Conservation (phyloP, 495 filamentous ascomycete genomes). For the Penicillium ochrochloron region DNA sequence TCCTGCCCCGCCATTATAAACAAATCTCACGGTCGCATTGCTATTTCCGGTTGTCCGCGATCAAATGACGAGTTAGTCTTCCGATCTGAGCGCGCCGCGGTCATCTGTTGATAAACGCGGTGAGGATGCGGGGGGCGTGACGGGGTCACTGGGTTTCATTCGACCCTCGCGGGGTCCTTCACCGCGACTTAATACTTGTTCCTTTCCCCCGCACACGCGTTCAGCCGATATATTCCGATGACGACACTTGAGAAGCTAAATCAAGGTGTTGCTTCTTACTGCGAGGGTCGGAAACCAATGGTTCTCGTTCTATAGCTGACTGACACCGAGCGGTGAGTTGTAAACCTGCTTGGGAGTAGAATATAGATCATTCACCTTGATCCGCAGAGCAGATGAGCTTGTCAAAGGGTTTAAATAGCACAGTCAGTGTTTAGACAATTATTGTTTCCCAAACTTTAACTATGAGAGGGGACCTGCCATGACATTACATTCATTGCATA, state of each 20-base stretch:
- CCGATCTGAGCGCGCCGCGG: constrained; percentile 19
- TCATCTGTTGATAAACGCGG: constrained; percentile 26
- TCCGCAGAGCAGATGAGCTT: too few relatives aligned
- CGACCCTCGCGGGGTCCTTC: constrained; percentile 11
- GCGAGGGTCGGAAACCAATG: neutral
- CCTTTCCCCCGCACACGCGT: constrained; percentile 7
- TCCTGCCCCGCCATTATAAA: constrained; percentile 12
- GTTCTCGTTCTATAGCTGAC: neutral
- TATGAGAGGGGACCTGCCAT: too few relatives aligned
- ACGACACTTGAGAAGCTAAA: neutral
- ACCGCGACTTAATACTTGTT: neutral
- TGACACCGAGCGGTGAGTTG: neutral
- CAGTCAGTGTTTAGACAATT: too few relatives aligned
- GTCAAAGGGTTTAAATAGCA: too few relatives aligned
- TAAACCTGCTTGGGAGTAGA: neutral
- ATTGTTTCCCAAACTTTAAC: too few relatives aligned
- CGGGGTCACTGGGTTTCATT: constrained; percentile 24
- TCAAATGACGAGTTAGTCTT: constrained; percentile 27
- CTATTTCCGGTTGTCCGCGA: constrained; percentile 3
- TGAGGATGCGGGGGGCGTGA: constrained; percentile 24
- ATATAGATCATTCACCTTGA: neutral
- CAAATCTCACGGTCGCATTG: neutral
- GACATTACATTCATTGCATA: too few relatives aligned
- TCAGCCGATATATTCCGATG: constrained; percentile 9
- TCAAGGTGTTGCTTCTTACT: neutral